A percentile compares a stretch with the other conserved stretches of the same genome.
These are phyloP conservation scores for Alternaria consortialis DNA, from an alignment of 2,329 filamentous ascomycete genomes.

Conservation along the genomic window DNA sequence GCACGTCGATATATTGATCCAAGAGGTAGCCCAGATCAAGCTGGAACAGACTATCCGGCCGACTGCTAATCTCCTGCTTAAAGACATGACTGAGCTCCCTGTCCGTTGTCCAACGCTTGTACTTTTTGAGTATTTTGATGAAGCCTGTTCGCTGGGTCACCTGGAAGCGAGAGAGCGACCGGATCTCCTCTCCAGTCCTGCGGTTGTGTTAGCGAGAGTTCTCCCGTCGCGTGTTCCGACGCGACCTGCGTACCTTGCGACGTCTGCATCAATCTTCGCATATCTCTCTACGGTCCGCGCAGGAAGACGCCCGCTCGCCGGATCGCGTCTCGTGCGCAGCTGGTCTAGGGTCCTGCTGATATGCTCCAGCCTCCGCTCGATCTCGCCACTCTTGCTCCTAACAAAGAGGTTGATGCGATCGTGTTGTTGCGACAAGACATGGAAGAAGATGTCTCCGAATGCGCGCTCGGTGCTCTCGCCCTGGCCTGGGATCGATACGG, in stretches of 20 bases:
- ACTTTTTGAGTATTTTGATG: conserved; percentile 85
- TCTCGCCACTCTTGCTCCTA: conserved; percentile 80
- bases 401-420: conserved; percentile 81
- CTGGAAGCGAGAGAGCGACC: conserved; percentile 74
- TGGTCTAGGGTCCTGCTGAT: conserved; percentile 52
- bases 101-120: conserved; percentile 86
- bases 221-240: background rate
- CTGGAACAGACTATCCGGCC: conserved; percentile 75
- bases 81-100: conserved; percentile 71
- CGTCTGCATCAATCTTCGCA: conserved; percentile 60
- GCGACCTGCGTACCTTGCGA: conserved; percentile 51
- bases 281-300: conserved; percentile 60
- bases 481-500: conserved; percentile 78
- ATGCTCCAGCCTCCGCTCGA: conserved; percentile 68
- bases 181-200: conserved; percentile 75
- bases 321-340: conserved; percentile 35
- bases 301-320: conserved; percentile 44
- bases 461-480: conserved; percentile 62
- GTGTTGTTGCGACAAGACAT: conserved; percentile 76
- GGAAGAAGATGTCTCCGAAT: conserved; percentile 77
- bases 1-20: conserved; percentile 58
- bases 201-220: conserved; percentile 19
- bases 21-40: conserved; percentile 67
- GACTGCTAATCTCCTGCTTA: conserved; percentile 69
- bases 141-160: conserved; percentile 79